Percentiles rank a stretch among this genome's conserved stretches.
phyloP scores from a whole-genome alignment of 2,329 filamentous ascomycete genomes.

The Cladosporium colombiae region DNA sequence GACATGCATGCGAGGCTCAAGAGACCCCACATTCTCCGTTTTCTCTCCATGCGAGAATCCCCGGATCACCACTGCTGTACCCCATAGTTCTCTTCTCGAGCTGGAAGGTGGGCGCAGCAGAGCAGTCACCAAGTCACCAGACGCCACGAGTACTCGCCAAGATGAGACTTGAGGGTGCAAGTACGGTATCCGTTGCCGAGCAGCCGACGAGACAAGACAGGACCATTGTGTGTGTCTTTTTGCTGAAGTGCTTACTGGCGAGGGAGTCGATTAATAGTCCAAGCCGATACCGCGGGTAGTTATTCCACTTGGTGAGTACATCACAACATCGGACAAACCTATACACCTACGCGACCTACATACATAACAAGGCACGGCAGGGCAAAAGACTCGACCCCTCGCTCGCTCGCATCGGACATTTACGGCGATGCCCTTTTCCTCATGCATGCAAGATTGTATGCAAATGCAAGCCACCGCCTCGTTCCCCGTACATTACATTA shows the following conservation, averaged over 20 bases:
- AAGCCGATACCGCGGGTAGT: neutral
- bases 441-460: neutral
- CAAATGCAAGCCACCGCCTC: neutral
- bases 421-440: neutral
- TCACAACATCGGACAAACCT: neutral
- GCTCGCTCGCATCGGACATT: constrained; percentile 4
- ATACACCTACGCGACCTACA: neutral
- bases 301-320: neutral
- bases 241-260: neutral
- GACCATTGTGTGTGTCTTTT: neutral
- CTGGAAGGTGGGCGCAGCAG: neutral
- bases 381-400: neutral
- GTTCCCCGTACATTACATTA: neutral
- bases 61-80: neutral
- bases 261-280: neutral
- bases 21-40: neutral
- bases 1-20: neutral
- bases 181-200: neutral
- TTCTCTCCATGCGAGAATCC: neutral
- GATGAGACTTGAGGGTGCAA: neutral
- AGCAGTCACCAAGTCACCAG: neutral
- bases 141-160: neutral
- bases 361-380: neutral
- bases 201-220: neutral
- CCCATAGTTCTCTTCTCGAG: neutral